phyloP scores from a whole-genome alignment of 148 eudicot species.

The Amaranthus palmeri region DNA sequence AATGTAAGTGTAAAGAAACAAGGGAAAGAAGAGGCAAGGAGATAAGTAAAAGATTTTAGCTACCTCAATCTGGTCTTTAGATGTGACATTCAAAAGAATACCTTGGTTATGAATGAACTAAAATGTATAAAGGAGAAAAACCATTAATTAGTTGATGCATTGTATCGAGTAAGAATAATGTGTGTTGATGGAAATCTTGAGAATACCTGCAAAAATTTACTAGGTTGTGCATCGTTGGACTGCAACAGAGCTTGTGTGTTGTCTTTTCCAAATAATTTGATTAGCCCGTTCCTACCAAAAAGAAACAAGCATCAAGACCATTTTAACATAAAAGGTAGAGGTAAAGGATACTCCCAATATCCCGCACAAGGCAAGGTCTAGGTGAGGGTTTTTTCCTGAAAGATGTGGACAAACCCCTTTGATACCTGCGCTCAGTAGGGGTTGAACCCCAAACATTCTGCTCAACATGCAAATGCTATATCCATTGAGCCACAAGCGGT shows the following conservation, averaged over 20 bases:
- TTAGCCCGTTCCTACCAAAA: constrained; percentile 63
- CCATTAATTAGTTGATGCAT: background rate
- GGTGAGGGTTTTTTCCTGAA: no score
- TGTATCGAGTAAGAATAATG: background rate
- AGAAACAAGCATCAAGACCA: background rate
- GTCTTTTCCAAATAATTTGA: constrained; percentile 75
- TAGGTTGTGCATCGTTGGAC: constrained; percentile 54
- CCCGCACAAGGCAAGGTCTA: no score
- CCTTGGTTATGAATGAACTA: constrained; percentile 79
- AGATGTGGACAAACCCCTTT: no score
- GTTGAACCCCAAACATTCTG: no score
- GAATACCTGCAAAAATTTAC: constrained; percentile 75
- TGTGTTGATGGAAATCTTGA: background rate
- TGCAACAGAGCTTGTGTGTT: constrained; percentile 67
- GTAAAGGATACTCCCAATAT: no score
- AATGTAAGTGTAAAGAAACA: constrained; percentile 5
- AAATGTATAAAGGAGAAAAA: constrained; percentile 9
- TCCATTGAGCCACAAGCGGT: no score
- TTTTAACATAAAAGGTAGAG: background rate
- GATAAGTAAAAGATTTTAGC: background rate
- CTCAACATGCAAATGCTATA: no score
- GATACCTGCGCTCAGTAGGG: no score
- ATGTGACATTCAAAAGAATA: constrained; percentile 63
- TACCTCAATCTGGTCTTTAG: constrained; percentile 77
- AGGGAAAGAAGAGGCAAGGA: background rate